Evolutionary conservation across 2,329 filamentous ascomycete genomes (phyloP), one percentile per base, ranked within the genome.

Genomic region (Cladosporium sp.): DNA sequence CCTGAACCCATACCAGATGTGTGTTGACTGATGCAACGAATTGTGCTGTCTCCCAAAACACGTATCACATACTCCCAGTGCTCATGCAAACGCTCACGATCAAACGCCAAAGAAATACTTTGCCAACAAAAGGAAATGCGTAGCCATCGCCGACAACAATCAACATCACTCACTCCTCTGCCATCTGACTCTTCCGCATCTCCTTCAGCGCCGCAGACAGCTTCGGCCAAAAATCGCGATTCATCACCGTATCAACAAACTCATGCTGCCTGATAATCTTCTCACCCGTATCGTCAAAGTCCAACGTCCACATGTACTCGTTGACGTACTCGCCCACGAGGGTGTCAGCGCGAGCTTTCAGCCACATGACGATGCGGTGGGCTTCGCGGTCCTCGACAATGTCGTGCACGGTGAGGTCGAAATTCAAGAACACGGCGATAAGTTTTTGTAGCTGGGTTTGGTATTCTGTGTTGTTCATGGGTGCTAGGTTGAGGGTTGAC

Each of bases 271-370:
- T 65, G 26, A 65, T 51, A 28, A 69, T 68, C 53, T 67, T 66
- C 58, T 56, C 62, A 16, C 69, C 67, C 32, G 39, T 60, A 34
- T 65, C 63, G 39, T 70, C 67, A 30, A 69, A 70, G 32, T 68
- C 64, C 49, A 69, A 36, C 3, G 67, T 69, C 69, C 66, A 70
- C 68, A 68, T 67, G 54, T 70, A 70, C 64, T 70, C 69, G 46
- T 70, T 70, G 48, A 68, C 36, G 48, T 67, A 64, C 58, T 66
- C 68, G 68, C 60, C 69, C 61, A 54, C 66, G 1, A 69, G 63
- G 5, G 73, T 78, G 28, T 77, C 72, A 4, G 75, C 76, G 34
- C 67, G 59, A 7, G 76, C 76, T n/a, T 58, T 72, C 5, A 77
- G 62, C 56, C 71, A 77, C 71, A 77, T 72, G 53, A 74, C 71